A percentile compares a stretch with the other conserved stretches of the same genome.
Conservation (phyloP, 108 stramenopile species). For the Asterionellopsis glacialis region DNA sequence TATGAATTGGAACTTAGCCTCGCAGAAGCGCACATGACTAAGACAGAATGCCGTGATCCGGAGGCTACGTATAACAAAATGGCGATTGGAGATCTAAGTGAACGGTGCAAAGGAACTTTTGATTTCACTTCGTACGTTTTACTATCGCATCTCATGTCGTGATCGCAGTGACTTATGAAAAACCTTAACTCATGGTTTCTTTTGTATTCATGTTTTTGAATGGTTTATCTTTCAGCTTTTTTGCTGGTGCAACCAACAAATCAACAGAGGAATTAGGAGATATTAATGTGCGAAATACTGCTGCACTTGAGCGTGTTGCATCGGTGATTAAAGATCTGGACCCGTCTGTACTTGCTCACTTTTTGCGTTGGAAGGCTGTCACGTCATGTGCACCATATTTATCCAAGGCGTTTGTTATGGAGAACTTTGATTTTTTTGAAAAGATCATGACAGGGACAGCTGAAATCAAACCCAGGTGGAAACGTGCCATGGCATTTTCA, state of each 20-base stretch:
- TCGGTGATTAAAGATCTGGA: slow-evolving; percentile 33
- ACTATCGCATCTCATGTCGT: too few relatives aligned
- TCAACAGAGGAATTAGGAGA: slow-evolving; percentile 47
- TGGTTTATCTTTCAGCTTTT: background rate
- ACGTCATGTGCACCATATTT: slow-evolving; percentile 53
- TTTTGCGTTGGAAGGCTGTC: slow-evolving; percentile 52
- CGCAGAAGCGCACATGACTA: slow-evolving; percentile 72
- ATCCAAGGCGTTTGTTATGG: slow-evolving; percentile 45
- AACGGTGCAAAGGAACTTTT: slow-evolving; percentile 26
- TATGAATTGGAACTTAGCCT: slow-evolving; percentile 42
- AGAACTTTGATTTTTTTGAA: slow-evolving; percentile 69
- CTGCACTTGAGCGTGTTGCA: slow-evolving; percentile 45
- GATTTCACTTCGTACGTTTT: slow-evolving; percentile 41
- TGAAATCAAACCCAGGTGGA: slow-evolving; percentile 78
- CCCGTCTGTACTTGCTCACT: slow-evolving; percentile 26
- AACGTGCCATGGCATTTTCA: slow-evolving; percentile 71
- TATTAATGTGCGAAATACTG: slow-evolving; percentile 59
- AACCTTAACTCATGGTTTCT: too few relatives aligned
- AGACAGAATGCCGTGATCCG: slow-evolving; percentile 77
- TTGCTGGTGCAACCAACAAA: slow-evolving; percentile 41
- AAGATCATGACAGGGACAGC: slow-evolving; percentile 57
- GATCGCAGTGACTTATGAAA: too few relatives aligned
- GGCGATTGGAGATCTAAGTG: slow-evolving; percentile 30
- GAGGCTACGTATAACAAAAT: slow-evolving; percentile 66
- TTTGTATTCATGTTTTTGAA: too few relatives aligned